Evolutionary conservation across 768 basidiomycete species (phyloP), one percentile per base, ranked within the genome.

Genomic region (Hericium erinaceus): DNA sequence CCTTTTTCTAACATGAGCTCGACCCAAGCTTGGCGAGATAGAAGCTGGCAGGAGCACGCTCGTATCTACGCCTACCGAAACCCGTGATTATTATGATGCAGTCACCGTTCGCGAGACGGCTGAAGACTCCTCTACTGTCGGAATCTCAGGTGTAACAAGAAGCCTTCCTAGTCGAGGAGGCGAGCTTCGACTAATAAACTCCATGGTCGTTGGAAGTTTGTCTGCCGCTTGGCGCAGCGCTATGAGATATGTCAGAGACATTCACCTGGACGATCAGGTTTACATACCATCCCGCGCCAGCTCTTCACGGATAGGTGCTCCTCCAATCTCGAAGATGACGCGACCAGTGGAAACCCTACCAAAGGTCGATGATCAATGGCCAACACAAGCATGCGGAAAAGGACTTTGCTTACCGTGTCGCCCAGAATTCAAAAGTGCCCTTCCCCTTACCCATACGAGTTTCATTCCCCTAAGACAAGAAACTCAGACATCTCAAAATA

Each of bases 361-460:
- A 51, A 33, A 8, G 55, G n/a, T 2, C 16, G 7, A 57, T 20
- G 55, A 57, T 55, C 37, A 26, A 52, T 39, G 20, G 57, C 16
- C 53, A 51, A 37, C 26, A 41, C n/a, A 33, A 8, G 33, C 33
- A 8, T 33, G 33, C 33, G 33, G 37, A 40, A 40, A 20, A 44
- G 24, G 15, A 20, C n/a, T 20, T 41, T 8, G 54, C 82, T 56
- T 64, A 92, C 91, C 92, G 83, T 58, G 89, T 91, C 26, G 95
- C 92, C 97, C 97, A 99, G 69, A 80, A 98, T 68, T 98, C 97
- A 65, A 98, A 98, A 0, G 89, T 83, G 49, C 97, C 97, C 71
- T 99, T 99, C 58, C 97, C 97, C 73, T 98, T 98, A 53, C 97
- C 97, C 97, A 98, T 98, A 79, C 97, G 89, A 5, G 93, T 95